A percentile compares a stretch with the other conserved stretches of the same genome.
Conservation (phyloP, 2,329 filamentous ascomycete species). For the Ophiognomonia clavigignenti-juglandacearum region DNA sequence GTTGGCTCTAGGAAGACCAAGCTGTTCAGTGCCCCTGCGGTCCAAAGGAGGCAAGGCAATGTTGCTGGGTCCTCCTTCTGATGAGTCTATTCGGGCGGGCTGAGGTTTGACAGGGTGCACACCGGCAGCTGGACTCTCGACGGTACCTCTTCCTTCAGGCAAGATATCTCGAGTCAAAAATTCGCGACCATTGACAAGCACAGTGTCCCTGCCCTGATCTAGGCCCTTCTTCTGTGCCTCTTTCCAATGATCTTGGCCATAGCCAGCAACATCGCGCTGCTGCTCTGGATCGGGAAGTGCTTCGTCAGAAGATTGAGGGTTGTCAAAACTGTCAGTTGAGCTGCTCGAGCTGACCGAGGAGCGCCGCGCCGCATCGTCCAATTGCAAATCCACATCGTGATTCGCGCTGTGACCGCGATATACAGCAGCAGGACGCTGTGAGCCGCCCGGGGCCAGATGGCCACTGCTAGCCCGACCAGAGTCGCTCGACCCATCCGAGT, state of each 20-base stretch:
- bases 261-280: constrained; percentile 71
- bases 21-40: constrained; percentile 58
- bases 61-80: constrained; percentile 41
- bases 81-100: constrained; percentile 26
- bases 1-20: constrained; percentile 63
- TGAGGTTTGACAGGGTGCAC: constrained; percentile 11
- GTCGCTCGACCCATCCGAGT: constrained; percentile 23
- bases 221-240: constrained; percentile 55
- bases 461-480: constrained; percentile 8
- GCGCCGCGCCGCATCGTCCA: constrained; percentile 22
- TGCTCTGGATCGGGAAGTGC: constrained; percentile 52
- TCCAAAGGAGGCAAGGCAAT: constrained; percentile 41
- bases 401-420: constrained; percentile 68
- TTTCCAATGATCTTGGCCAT: constrained; percentile 72
- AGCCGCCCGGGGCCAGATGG: neutral
- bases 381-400: constrained; percentile 60
- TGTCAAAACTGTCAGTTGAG: constrained; percentile 33
- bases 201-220: constrained; percentile 65
- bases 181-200: constrained; percentile 64
- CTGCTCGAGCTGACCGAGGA: constrained; percentile 22
- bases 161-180: constrained; percentile 62
- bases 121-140: constrained; percentile 38
- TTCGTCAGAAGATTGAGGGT: constrained; percentile 46
- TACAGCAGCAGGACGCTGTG: constrained; percentile 3
- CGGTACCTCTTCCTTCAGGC: constrained; percentile 58